phyloP scores from a whole-genome alignment of 352 stramenopile species.

The Phytophthora pistaciae region DNA sequence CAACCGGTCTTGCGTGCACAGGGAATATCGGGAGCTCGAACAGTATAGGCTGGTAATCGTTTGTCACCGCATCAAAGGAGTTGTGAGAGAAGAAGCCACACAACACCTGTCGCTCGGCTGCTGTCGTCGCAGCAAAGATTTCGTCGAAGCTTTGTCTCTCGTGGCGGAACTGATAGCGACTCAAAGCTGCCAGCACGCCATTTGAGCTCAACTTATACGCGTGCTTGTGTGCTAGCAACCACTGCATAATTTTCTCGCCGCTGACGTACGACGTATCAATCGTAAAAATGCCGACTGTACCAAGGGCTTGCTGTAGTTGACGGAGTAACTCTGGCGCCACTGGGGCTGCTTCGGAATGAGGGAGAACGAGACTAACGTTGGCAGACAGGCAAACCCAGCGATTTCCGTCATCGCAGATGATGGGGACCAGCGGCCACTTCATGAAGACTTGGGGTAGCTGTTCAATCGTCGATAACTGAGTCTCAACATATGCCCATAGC shows the following conservation, averaged over 20 bases:
- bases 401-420: constrained; percentile 30
- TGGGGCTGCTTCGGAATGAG: constrained; percentile 20
- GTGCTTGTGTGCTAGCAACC: constrained; percentile 50
- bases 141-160: constrained; percentile 47
- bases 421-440: constrained; percentile 59
- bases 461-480: constrained; percentile 36
- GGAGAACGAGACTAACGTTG: constrained; percentile 47
- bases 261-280: constrained; percentile 53
- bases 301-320: constrained; percentile 40
- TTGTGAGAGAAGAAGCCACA: constrained; percentile 57
- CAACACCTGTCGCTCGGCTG: constrained; percentile 38
- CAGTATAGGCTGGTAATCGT: constrained; percentile 45
- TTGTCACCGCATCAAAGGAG: constrained; percentile 42
- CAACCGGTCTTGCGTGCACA: constrained; percentile 30
- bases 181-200: constrained; percentile 52
- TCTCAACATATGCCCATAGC: constrained; percentile 64
- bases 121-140: constrained; percentile 41
- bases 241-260: constrained; percentile 51
- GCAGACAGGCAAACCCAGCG: constrained; percentile 46
- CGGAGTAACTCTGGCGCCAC: constrained; percentile 15
- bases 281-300: constrained; percentile 53
- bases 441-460: constrained; percentile 34
- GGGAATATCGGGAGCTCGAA: constrained; percentile 64
- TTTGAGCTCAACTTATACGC: constrained; percentile 57
- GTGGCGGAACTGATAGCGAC: constrained; percentile 40